Percentiles rank a stretch among this genome's conserved stretches.
Conservation (phyloP, 345 rosid species). For the Anastatica hierochuntica region DNA sequence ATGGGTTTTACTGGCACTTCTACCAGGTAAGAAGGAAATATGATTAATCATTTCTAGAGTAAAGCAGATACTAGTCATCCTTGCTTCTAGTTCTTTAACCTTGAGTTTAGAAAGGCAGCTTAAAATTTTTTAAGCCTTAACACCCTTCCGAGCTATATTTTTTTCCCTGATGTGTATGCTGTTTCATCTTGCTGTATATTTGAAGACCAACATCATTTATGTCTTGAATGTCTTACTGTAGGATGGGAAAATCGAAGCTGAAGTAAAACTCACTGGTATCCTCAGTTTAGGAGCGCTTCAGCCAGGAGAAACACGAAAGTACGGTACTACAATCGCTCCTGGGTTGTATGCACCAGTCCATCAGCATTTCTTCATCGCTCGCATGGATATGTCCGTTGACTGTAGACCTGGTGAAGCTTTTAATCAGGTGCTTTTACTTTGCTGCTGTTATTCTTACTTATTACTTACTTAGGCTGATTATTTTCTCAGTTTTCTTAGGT, state of each 20-base stretch:
- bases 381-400: conserved; percentile 89
- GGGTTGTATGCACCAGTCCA: conserved; percentile 88
- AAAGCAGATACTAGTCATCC: too few relatives aligned
- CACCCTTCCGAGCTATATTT: too few relatives aligned
- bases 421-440: conserved; percentile 50
- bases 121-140: too few relatives aligned
- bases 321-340: conserved; percentile 87
- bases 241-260: conserved; percentile 95
- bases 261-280: conserved; percentile 82
- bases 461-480: too few relatives aligned
- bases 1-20: conserved; percentile 90
- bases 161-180: too few relatives aligned
- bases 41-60: too few relatives aligned
- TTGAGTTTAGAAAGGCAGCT: too few relatives aligned
- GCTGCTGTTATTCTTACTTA: too few relatives aligned
- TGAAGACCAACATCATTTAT: conserved; percentile 1
- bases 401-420: conserved; percentile 83
- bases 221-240: conserved; percentile 26
- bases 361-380: conserved; percentile 88
- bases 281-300: conserved; percentile 89
- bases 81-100: too few relatives aligned
- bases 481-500: not conserved
- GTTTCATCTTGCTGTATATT: not conserved
- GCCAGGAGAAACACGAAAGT: conserved; percentile 81
- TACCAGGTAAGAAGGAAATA: conserved; percentile 56